Conservation (phyloP, 345 rosid genomes). For the Triadica sebifera region DNA sequence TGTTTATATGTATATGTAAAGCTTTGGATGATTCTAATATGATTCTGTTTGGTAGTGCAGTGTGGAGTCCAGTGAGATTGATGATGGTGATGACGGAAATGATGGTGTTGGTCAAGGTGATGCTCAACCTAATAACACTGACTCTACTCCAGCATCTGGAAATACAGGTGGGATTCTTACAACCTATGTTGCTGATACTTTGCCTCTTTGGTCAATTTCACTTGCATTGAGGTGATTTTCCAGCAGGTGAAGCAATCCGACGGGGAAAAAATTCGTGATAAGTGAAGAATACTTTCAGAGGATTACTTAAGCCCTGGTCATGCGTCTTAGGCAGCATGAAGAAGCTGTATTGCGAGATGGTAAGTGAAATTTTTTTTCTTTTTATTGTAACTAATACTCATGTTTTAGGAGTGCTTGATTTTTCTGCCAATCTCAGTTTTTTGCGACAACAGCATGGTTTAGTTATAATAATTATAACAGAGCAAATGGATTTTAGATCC, state of each 20-base stretch:
- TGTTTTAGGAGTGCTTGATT: neutral
- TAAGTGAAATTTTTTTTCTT: conserved; percentile 23
- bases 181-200: neutral
- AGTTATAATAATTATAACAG: neutral
- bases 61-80: conserved; percentile 94
- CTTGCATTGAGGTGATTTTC: conserved; percentile 6
- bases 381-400: too few species aligned
- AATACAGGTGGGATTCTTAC: conserved; percentile 45
- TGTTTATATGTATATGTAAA: too few species aligned
- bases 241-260: conserved; percentile 52
- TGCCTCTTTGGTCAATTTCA: neutral
- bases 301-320: conserved; percentile 77
- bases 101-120: conserved; percentile 34
- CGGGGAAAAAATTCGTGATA: conserved; percentile 56
- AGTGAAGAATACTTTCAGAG: conserved; percentile 85
- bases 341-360: conserved; percentile 67
- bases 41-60: conserved; percentile 38
- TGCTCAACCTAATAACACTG: conserved; percentile 31
- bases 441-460: neutral
- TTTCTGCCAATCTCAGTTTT: neutral
- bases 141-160: conserved; percentile 41
- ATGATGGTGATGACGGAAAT: conserved; percentile 15
- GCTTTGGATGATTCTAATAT: neutral
- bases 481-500: neutral
- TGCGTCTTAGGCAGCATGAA: conserved; percentile 89